phyloP scores from a whole-genome alignment of 2,329 filamentous ascomycete genomes.

The Dryadomyces quercivorus region DNA sequence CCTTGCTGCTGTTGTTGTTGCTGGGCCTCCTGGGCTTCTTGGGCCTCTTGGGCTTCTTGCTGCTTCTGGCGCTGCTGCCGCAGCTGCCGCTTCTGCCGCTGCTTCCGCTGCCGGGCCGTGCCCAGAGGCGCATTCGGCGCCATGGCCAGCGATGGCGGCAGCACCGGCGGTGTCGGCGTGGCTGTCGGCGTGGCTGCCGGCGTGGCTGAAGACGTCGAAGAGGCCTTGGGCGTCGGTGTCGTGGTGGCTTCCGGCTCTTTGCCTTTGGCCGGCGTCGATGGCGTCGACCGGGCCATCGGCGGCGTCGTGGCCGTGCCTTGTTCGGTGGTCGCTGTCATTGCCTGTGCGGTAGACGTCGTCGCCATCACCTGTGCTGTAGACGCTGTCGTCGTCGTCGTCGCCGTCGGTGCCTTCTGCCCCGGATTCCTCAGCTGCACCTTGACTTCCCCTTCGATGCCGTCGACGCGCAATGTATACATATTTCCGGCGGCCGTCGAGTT shows the following conservation, averaged over 20 bases:
- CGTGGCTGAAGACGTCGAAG: background rate
- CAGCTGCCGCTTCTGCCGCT: slow-evolving; percentile 13
- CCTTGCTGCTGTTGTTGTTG: slow-evolving; percentile 2
- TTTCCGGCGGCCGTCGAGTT: background rate
- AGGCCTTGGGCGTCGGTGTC: slow-evolving; percentile 5
- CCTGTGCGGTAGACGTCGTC: background rate
- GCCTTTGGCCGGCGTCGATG: background rate
- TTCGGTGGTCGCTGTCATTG: too few species aligned
- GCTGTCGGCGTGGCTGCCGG: background rate
- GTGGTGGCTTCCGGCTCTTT: background rate
- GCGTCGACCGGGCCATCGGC: too few species aligned
- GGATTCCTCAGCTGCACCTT: slow-evolving; percentile 35
- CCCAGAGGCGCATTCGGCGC: slow-evolving; percentile 7
- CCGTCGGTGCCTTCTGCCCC: slow-evolving; percentile 2
- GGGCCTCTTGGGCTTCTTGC: slow-evolving; percentile 5
- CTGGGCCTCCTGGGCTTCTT: background rate
- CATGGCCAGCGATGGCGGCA: background rate
- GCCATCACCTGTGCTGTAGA: background rate
- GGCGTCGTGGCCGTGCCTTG: too few species aligned
- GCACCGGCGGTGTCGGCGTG: background rate
- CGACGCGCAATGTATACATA: slow-evolving; percentile 33
- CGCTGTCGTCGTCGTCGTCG: slow-evolving; percentile 6
- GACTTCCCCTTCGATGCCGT: slow-evolving; percentile 44
- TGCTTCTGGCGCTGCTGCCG: slow-evolving; percentile 11
- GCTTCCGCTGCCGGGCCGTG: slow-evolving; percentile 12